A percentile compares a stretch with the other conserved stretches of the same genome.
Conservation (phyloP, 345 rosid genomes). For the Eucalyptus brandiana region DNA sequence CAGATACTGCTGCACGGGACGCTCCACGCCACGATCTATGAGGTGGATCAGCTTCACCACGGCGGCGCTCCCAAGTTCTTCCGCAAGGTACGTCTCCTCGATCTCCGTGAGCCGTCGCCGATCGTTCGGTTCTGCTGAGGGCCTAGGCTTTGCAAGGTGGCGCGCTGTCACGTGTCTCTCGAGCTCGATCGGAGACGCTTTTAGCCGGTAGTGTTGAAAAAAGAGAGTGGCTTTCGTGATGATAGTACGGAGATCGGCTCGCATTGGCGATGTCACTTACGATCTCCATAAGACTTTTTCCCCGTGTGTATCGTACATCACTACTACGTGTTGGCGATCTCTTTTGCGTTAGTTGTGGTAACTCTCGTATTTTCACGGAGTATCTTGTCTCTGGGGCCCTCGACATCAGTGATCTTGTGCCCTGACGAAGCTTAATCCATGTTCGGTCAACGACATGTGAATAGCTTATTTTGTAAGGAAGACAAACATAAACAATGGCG, state of each 20-base stretch:
- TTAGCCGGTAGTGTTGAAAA: background rate
- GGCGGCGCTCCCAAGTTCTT: conserved; percentile 52
- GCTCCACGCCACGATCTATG: conserved; percentile 83
- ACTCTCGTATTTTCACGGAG: background rate
- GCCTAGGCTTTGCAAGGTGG: background rate
- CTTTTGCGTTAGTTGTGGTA: background rate
- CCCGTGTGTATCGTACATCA: background rate
- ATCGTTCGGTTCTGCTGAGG: background rate
- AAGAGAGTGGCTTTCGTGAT: background rate
- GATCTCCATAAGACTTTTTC: background rate
- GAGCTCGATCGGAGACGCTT: background rate
- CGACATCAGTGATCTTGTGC: background rate
- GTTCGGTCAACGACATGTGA: background rate
- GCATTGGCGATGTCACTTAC: background rate
- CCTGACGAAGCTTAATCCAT: background rate
- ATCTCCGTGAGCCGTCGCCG: background rate
- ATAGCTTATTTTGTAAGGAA: background rate
- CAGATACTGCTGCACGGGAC: conserved; percentile 68
- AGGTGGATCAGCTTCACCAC: conserved; percentile 48
- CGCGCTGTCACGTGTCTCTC: background rate
- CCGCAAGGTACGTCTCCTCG: conserved; percentile 29
- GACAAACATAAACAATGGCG: background rate
- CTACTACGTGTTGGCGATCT: background rate
- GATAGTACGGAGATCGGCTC: background rate
- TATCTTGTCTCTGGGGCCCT: background rate